A percentile compares a stretch with the other conserved stretches of the same genome.
phyloP scores from a whole-genome alignment of 805 yeast genomes.

The Suhomyces vadensis region DNA sequence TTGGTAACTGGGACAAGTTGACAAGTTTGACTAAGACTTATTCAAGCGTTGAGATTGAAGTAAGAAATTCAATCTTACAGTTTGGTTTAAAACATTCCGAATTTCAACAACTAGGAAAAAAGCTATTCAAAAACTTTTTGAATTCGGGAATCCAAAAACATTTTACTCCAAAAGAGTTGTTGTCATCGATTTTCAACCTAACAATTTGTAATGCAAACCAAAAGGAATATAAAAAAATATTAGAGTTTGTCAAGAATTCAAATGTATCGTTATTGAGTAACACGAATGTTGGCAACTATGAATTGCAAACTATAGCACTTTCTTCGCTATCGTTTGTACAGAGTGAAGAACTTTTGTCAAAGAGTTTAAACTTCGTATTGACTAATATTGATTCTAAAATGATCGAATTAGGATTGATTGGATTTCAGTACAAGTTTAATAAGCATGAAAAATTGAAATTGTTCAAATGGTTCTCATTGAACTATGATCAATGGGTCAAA shows the following conservation, averaged over 20 bases:
- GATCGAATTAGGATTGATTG: conserved; percentile 60
- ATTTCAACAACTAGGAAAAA: conserved; percentile 34
- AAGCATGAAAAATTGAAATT: conserved; percentile 32
- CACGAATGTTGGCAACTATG: conserved; percentile 32
- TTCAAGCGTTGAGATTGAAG: conserved; percentile 41
- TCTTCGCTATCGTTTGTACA: conserved; percentile 53
- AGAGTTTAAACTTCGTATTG: conserved; percentile 56
- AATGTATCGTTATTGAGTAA: conserved; percentile 44
- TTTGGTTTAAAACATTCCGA: conserved; percentile 34
- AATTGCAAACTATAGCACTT: conserved; percentile 57
- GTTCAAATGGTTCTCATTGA: conserved; percentile 59
- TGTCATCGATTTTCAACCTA: conserved; percentile 45
- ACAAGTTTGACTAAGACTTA: conserved; percentile 11
- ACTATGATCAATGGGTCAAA: conserved; percentile 54
- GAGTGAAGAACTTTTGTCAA: conserved; percentile 47
- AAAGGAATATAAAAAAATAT: conserved; percentile 61
- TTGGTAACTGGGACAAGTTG: conserved; percentile 30
- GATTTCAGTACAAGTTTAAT: conserved; percentile 43
- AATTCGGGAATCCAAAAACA: conserved; percentile 52
- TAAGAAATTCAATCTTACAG: conserved; percentile 45
- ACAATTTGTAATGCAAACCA: conserved; percentile 38
- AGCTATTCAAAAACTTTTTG: conserved; percentile 44
- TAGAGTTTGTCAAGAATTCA: conserved; percentile 53
- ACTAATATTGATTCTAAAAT: conserved; percentile 56
- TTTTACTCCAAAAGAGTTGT: conserved; percentile 51